Evolutionary conservation across 495 filamentous ascomycete genomes (phyloP), one percentile per base, ranked within the genome.

Genomic region (Neurospora sp.): DNA sequence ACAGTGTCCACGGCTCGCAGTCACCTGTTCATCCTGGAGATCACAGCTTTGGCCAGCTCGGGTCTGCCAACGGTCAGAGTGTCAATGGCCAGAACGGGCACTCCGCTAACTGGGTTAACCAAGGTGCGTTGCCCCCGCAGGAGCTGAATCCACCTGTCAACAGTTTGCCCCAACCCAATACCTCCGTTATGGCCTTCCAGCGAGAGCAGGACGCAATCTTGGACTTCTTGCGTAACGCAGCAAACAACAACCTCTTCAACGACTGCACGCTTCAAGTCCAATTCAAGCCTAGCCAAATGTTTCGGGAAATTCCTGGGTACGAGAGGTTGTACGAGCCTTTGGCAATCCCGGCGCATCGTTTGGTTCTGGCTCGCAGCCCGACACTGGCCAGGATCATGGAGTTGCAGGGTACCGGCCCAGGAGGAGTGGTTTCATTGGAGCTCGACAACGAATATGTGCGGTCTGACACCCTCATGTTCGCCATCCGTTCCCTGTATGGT

Each of bases 1-100:
- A 85, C 44, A 88, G 86, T 73, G 85, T 86, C 48, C 86, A 87
- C 20, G 87, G 83, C 20, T 88, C 87, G 4, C 86, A 87, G 69
- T 81, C 83, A 27, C 87, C 86, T 1, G 77, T 75, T 5, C 80
- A 80, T 35, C 73, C 77, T 0, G 82, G 83, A 5, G 82, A 83
- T 40, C 75, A 75, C 59, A 76, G 69, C 53, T 72, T 81, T 44
- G 75, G 61, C 35, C 82, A 78, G 39, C 76, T 79, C 69, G 69
- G 77, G n/a, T 40, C 70, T 11, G 27, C 42, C 4, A 78, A 78
- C 46, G 73, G 75, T 11, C 77, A 69, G 27, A 48, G 71, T 59
- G 40, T 40, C 68, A 74, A 74, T 68, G 73, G 74, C 18, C 70
- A 71, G 18, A 59, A 59, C 9, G 53, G 53, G 31, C 73, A 73